Evolutionary conservation across 148 eudicot species (phyloP), one percentile per base, ranked within the genome.

Genomic region (Nepenthes mirabilis): DNA sequence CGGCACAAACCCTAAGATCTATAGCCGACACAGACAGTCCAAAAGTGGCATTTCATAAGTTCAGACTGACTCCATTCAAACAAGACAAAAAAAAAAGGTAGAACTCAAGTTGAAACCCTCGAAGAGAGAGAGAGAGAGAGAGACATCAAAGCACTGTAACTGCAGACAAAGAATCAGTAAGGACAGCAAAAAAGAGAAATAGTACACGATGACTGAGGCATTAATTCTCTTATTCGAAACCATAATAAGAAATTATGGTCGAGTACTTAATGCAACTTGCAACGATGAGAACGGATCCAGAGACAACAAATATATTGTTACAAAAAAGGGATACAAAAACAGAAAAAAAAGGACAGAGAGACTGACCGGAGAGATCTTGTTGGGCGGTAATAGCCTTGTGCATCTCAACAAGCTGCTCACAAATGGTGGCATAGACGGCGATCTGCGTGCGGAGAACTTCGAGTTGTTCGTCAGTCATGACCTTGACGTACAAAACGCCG

Each of bases 391-490:
- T 69, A 47, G 94, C 70, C 60, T 80, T 86, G 63, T 86, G 97
- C 85, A 83, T 65, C 61, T 83, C 84, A 58, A 86, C 90, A 63
- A 90, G 97, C 35, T 90, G 79, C 10, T 90, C 90, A 59, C 90
- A 83, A 70, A 90, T 82, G 68, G 90, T 69, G 57, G 90, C 80
- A 68, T 90, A 90, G 34, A 80, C 90, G 0, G 97, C 94, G 57
- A 90, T 90, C 78, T 90, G 97, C 55, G 82, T 83, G 3, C 94
- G 69, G 1, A 90, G 80, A 32, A 82, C 75, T 65, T 90, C 94
- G 70, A 86, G 77, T 52, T 90, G 97, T 71, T 90, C 94, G 67
- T 90, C 97, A 1, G 94, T 90, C 97, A 90, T 90, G 36, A 90
- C 94, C 52, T 86, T 86, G 47, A 83, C 90, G 65, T 72, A 83